These are phyloP conservation scores for Parachlorella kessleri DNA, from an alignment of 139 green algal genomes.

Conservation along the genomic window DNA sequence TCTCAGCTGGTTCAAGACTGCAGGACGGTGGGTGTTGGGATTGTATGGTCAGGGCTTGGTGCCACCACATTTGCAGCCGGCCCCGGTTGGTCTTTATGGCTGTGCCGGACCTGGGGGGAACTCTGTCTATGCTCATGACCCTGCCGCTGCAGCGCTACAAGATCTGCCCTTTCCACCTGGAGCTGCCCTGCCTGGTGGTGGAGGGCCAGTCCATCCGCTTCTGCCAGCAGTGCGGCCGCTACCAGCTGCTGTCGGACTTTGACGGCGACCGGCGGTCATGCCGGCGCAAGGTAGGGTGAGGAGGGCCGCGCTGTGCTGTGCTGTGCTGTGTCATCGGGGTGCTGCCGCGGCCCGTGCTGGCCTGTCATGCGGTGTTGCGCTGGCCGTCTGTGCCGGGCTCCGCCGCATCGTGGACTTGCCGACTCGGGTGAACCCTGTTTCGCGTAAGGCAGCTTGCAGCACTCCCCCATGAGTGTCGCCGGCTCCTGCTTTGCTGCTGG, in stretches of 20 bases:
- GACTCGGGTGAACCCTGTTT: no score
- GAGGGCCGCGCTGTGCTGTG: no score
- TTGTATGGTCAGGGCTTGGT: background rate
- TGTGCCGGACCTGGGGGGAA: background rate
- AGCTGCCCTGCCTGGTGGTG: constrained; percentile 44
- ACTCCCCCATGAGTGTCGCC: no score
- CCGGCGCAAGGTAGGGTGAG: constrained; percentile 20
- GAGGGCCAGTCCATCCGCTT: constrained; percentile 47
- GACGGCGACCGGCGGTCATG: constrained; percentile 51
- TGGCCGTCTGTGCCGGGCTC: background rate
- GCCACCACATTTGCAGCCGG: background rate
- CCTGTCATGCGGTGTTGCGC: background rate
- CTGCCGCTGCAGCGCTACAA: constrained; percentile 64
- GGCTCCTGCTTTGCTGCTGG: no score
- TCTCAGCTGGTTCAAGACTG: background rate
- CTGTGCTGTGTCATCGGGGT: no score
- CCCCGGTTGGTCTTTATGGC: background rate
- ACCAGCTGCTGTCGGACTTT: constrained; percentile 47
- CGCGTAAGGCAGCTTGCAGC: no score
- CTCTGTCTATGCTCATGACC: background rate
- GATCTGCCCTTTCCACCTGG: constrained; percentile 81
- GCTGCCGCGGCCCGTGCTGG: background rate
- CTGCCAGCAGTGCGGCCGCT: constrained; percentile 47
- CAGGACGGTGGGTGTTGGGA: background rate
- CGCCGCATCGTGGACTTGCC: background rate